Evolutionary conservation across 2,329 filamentous ascomycete species (phyloP).

Genomic region (Huntiella bhutanensis): DNA sequence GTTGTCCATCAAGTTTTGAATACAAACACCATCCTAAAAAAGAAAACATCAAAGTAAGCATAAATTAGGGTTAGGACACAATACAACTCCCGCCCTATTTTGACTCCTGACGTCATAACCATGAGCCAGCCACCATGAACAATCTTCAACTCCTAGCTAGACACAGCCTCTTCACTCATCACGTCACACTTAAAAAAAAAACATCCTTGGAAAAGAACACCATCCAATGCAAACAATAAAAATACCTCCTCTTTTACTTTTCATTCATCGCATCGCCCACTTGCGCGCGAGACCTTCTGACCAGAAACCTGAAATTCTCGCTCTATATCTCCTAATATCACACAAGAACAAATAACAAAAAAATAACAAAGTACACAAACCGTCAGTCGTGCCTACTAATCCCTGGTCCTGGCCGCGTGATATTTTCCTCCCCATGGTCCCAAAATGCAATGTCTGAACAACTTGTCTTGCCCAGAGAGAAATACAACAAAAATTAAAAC

Average conservation of each 20-base stretch:
- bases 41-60: no score
- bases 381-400: neutral
- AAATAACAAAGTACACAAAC: neutral
- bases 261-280: neutral
- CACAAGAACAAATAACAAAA: no score
- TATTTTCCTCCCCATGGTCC: slow-evolving; percentile 4
- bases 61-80: no score
- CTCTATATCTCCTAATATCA: neutral
- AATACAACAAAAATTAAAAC: slow-evolving; percentile 1
- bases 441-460: slow-evolving; percentile 3
- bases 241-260: slow-evolving; percentile 1
- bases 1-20: no score
- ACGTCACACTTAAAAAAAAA: neutral
- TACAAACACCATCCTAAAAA: no score
- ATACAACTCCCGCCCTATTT: no score
- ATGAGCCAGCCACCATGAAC: no score
- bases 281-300: neutral
- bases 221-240: neutral
- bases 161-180: no score
- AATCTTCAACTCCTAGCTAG: no score
- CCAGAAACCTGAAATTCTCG: neutral
- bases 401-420: slow-evolving; percentile 1
- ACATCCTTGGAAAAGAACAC: neutral
- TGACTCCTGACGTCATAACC: no score
- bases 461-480: neutral